Percentiles rank a stretch among this genome's conserved stretches.
Conservation (phyloP, 495 filamentous ascomycete genomes). For the Terfezia claveryi region DNA sequence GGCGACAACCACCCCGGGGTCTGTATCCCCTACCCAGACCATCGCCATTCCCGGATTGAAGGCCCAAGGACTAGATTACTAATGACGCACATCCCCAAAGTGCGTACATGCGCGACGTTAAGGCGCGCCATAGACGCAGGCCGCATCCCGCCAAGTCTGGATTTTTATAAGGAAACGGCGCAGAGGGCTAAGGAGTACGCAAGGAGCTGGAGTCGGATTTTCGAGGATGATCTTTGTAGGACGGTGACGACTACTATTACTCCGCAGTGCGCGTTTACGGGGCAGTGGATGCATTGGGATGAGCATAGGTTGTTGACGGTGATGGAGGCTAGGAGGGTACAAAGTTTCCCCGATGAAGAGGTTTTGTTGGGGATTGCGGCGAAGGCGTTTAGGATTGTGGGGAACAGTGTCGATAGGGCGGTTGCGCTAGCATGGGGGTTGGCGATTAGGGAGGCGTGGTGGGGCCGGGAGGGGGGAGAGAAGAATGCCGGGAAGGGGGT, state of each 20-base stretch:
- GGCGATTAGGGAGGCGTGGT: constrained; percentile 34
- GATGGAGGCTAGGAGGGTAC: constrained; percentile 40
- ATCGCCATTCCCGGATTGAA: constrained; percentile 23
- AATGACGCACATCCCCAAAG: constrained; percentile 23
- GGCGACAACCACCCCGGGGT: constrained; percentile 30
- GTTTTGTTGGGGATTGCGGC: constrained; percentile 33
- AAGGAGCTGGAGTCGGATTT: constrained; percentile 29
- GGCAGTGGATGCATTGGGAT: constrained; percentile 35
- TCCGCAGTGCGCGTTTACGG: constrained; percentile 27
- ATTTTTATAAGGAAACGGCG: not conserved
- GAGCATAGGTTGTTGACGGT: constrained; percentile 34
- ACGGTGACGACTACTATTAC: constrained; percentile 32
- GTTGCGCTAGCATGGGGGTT: constrained; percentile 41
- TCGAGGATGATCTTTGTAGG: constrained; percentile 28
- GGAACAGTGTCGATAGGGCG: constrained; percentile 47
- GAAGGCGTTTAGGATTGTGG: constrained; percentile 39
- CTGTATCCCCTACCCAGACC: constrained; percentile 41
- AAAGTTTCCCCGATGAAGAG: constrained; percentile 45
- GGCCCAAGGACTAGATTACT: constrained; percentile 9
- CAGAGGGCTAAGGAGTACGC: not conserved
- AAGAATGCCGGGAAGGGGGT: not conserved
- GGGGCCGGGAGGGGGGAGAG: not conserved
- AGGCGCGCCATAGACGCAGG: not conserved
- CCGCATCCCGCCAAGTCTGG: not conserved
- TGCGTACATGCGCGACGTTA: constrained; percentile 1